A percentile compares a stretch with the other conserved stretches of the same genome.
Conservation (phyloP, 2,329 filamentous ascomycete genomes). For the Arthrinium phaeospermum region DNA sequence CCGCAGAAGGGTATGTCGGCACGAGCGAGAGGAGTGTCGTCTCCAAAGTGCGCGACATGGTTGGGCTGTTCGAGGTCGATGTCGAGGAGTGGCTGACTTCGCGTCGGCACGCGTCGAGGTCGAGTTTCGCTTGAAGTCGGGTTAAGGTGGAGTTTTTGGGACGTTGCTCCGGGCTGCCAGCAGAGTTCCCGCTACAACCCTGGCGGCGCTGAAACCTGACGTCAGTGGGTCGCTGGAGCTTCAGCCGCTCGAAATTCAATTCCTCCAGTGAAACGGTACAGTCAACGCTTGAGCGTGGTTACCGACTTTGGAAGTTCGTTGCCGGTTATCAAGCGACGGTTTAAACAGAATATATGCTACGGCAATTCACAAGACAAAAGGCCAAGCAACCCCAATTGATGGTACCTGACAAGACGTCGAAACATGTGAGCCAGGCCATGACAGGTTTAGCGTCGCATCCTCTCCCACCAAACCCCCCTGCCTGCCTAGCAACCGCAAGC, state of each 20-base stretch:
- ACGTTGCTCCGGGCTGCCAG: constrained; percentile 8
- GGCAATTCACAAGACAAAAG: not conserved
- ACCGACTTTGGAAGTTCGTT: not conserved
- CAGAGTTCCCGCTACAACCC: not conserved
- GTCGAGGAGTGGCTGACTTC: not conserved
- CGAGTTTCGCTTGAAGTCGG: constrained; percentile 1
- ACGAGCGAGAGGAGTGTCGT: constrained; percentile 75
- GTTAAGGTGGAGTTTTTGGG: not conserved
- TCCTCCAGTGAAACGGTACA: not conserved
- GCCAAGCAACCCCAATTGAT: not conserved
- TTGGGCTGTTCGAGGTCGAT: constrained; percentile 12
- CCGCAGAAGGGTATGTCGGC: constrained; percentile 71
- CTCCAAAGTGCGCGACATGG: constrained; percentile 78
- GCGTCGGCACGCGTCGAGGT: not conserved
- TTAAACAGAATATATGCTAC: not conserved
- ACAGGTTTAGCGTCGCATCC: not conserved
- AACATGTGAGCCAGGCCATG: not conserved
- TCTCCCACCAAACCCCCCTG: not conserved
- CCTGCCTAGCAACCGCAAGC: not conserved
- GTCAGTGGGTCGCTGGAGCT: not conserved
- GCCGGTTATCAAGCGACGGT: not conserved
- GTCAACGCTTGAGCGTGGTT: not conserved
- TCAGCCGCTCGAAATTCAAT: not conserved
- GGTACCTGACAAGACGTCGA: not conserved
- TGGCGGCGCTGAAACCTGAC: not conserved